Evolutionary conservation across 371 early-diverging fungal genomes (phyloP), one percentile per base, ranked within the genome.

Genomic region (Zopfochytrium polystomum): DNA sequence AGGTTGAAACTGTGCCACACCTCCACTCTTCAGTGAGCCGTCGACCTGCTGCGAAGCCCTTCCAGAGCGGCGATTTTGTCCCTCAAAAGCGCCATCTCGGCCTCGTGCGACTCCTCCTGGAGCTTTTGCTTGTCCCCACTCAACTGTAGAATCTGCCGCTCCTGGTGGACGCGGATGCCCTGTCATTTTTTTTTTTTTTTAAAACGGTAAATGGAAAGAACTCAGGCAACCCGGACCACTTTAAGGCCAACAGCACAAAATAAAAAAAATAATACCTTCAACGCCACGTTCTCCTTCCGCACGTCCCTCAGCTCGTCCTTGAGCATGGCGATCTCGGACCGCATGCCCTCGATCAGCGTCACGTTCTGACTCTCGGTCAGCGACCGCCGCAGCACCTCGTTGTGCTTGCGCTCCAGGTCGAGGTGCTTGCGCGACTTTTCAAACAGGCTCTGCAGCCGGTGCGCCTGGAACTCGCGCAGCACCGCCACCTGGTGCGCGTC

Each of bases 241-340:
- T 38, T 11, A 38, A 18, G 7, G 38, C 18, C 38, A 18, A 7
- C 38, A 7, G 18, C 11, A 7, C 11, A 18, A 38, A 48, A 11
- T 9, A 53, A 25, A 15, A 32, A n/a, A n/a, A n/a, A n/a, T n/a
- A n/a, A n/a, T n/a, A 66, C 66, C 66, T 61, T 66, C 50, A 66
- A 45, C 5, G 61, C 61, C 49, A 52, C 38, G 43, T 66, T 66
- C 25, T 66, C 66, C 25, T 52, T 51, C 33, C 61, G 23, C 4
- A 56, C 5, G 35, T 52, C 45, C 43, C 55, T 46, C 20, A 61
- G 27, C 52, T 66, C 66, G 6, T 66, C 66, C 50, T 51, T 60
- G 35, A 52, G 42, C 22, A 48, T 55, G 2, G 25, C 32, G 11
- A 66, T 23, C 9, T 66, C 61, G 6, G 56, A 18, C 42, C 55